Evolutionary conservation across 306 rosid species (phyloP), one percentile per base, ranked within the genome.

Genomic region (Vigna angularis): DNA sequence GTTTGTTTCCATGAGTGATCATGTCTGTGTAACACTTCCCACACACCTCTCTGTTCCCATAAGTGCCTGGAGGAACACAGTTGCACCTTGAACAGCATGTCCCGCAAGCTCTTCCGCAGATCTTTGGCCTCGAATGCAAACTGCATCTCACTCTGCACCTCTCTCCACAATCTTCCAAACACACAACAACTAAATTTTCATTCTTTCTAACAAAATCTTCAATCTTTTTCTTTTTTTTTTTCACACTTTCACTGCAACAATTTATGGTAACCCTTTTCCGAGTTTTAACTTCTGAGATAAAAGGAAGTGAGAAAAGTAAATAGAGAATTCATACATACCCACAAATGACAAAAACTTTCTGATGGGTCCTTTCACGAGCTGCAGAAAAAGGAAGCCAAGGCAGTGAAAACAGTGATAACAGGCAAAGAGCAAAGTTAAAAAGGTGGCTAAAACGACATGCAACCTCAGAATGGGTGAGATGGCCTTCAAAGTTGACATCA

Each of bases 51-150:
- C 86, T 85, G 66, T 85, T 79, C 0, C 88, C 88, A 5, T 22
- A 82, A 32, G 88, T 79, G 50, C 88, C 86, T 4, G 88, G 86
- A 57, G 88, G 88, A 65, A 82, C 88, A 82, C 88, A 85, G 61
- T 71, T 82, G 86, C 88, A 85, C 78, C 88, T 79, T 32, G n/a
- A 28, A 66, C 88, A 85, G 9, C 88, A 85, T 72, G 88, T 79
- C 2, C 73, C 84, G 50, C 89, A 85, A 6, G 86, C 89, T 66
- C 89, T 79, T 0, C 0, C 5, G 17, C 89, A 85, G 2, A 82
- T 28, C 14, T 85, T 85, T 52, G 79, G 81, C 80, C 89, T 82
- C 14, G 86, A 79, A 36, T 85, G 86, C 75, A 45, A 9, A 17
- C 80, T 72, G 7, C 88, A 85, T 53, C 88, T 81, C 50, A 7